Evolutionary conservation across 2,329 filamentous ascomycete genomes (phyloP).

Genomic region (Plectosphaerella cucumerina): DNA sequence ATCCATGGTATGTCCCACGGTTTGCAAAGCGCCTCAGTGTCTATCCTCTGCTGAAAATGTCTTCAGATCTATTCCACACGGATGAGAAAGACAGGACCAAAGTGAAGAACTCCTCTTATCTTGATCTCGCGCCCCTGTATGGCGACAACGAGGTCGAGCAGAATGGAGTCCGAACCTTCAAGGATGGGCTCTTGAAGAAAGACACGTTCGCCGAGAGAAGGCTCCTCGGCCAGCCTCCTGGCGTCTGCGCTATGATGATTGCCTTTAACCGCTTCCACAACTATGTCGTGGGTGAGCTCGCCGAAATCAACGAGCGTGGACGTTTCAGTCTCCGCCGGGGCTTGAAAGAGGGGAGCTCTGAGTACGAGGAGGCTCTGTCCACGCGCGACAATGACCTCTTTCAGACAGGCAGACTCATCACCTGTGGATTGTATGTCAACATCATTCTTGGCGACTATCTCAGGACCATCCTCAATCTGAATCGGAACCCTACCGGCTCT

Average conservation of each 20-base stretch:
- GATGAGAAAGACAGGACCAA: constrained; percentile 58
- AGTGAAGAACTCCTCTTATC: constrained; percentile 68
- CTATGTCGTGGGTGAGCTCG: constrained; percentile 58
- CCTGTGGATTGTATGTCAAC: constrained; percentile 51
- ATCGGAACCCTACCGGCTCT: constrained; percentile 43
- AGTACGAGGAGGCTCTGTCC: constrained; percentile 27
- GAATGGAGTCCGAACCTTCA: constrained; percentile 56
- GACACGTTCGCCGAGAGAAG: constrained; percentile 67
- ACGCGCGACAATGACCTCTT: constrained; percentile 50
- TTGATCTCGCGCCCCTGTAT: constrained; percentile 70
- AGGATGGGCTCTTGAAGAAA: constrained; percentile 61
- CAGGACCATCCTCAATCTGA: constrained; percentile 56
- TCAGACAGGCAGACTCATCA: constrained; percentile 50
- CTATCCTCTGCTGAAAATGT: too few species aligned
- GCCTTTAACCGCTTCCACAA: constrained; percentile 71
- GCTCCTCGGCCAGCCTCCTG: constrained; percentile 62
- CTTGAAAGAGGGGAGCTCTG: constrained; percentile 2
- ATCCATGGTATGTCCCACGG: constrained; percentile 19
- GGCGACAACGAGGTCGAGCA: constrained; percentile 63
- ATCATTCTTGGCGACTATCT: constrained; percentile 58
- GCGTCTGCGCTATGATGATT: constrained; percentile 63
- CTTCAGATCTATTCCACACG: constrained; percentile 28
- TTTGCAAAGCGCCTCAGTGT: background rate
- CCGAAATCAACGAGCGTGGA: constrained; percentile 25
- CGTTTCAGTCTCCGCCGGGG: constrained; percentile 8